Base-by-base conservation (phyloP, 2,329 filamentous ascomycete genomes). In the Colletotrichum tofieldiae region DNA sequence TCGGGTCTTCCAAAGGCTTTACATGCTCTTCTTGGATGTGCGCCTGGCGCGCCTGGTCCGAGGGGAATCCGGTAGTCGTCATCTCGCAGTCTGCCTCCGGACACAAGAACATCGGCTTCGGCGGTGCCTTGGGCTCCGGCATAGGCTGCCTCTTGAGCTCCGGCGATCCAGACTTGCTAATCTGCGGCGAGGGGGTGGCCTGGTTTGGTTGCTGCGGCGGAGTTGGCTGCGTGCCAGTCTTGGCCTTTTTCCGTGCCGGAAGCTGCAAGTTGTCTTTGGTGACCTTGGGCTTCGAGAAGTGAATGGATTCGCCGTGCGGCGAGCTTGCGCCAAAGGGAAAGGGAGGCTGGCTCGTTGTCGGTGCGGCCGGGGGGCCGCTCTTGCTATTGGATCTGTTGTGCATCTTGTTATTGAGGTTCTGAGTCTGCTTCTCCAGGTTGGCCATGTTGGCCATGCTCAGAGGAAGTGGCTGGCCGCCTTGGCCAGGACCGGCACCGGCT, bases 1-100 rank as follows among this genome's bases (percentile, higher is more conserved):
- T 54, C 2, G 90, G 89, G 71, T 92, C 82, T 73, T 89, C 83
- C 52, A 83, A 81, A 7, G 90, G 90, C 77, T 86, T 87, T 29
- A 85, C 80, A 75, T 92, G 90, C 77, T 91, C 89, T 68, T 91
- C 87, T n/a, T 88, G 83, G 9, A 85, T 79, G 76, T 92, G 90
- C 14, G 80, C 77, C 65, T 86, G 84, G 60, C 87, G 82, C 16
- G 85, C 85, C 74, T 91, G 88, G 73, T 91, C 87, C 8, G 81
- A 89, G 2, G 84, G 76, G 75, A 91, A 92, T 0, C 85, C 87
- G 16, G 83, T 80, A 2, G 77, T 78, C 11, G 85, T 84, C 74
- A 83, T 82, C 37, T 90, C 88, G 75, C 90, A 92, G 43, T 87
- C 86, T 2, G 82, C 75, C 61, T 91, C 89, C 26, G 85, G 81